phyloP scores from a whole-genome alignment of 306 rosid species.

The Hippophae gyantsensis region DNA sequence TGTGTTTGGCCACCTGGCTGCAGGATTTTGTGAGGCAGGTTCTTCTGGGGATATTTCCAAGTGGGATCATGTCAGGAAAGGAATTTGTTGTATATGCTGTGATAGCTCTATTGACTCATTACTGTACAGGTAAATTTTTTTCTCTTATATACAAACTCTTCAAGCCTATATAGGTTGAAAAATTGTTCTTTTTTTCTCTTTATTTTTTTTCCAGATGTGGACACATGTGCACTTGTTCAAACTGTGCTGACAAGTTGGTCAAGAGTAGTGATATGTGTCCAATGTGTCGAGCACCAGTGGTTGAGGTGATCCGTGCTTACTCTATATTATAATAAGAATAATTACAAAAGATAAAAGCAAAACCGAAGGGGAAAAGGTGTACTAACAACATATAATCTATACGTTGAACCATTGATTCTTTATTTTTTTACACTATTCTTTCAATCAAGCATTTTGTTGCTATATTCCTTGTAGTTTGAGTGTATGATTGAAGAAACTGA shows the following conservation, averaged over 20 bases:
- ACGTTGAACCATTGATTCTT: conserved; percentile 24
- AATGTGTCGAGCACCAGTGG: conserved; percentile 89
- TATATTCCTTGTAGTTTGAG: conserved; percentile 4
- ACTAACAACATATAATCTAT: conserved; percentile 14
- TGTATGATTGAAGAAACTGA: conserved; percentile 7
- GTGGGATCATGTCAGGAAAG: conserved; percentile 93
- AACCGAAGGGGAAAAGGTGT: conserved; percentile 1
- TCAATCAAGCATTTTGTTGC: neutral
- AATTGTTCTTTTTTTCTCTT: neutral
- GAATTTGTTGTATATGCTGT: conserved; percentile 79
- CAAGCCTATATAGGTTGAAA: neutral
- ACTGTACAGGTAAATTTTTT: conserved; percentile 62
- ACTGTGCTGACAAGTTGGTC: conserved; percentile 71
- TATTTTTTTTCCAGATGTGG: conserved; percentile 57
- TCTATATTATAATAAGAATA: conserved; percentile 32
- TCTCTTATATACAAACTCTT: neutral
- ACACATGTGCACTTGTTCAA: conserved; percentile 91
- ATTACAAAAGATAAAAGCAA: neutral
- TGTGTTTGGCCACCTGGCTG: neutral
- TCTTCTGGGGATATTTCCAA: conserved; percentile 45
- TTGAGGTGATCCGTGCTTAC: conserved; percentile 89
- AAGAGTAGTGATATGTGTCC: conserved; percentile 69
- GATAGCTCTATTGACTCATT: conserved; percentile 70
- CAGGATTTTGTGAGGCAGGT: conserved; percentile 41
- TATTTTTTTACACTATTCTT: neutral